phyloP scores from a whole-genome alignment of 345 rosid species.

The Pistacia integerrima region DNA sequence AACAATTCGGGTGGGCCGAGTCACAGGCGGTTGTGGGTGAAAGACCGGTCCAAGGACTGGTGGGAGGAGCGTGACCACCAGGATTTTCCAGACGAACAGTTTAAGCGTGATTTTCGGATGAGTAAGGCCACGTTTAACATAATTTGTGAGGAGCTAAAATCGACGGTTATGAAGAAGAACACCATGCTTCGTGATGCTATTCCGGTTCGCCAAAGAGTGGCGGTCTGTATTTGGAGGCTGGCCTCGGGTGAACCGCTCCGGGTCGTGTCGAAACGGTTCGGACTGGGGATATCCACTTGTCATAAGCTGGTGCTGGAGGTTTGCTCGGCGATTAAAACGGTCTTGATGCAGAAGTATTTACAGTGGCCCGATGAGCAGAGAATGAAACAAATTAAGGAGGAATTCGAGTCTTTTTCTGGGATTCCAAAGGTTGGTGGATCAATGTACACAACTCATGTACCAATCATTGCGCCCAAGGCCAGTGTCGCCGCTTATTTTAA shows the following conservation, averaged over 20 bases:
- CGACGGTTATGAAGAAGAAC: slow-evolving; percentile 80
- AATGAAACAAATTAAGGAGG: slow-evolving; percentile 38
- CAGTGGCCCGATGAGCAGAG: slow-evolving; percentile 66
- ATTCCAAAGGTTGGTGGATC: slow-evolving; percentile 73
- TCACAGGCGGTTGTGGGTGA: slow-evolving; percentile 80
- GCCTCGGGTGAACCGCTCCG: slow-evolving; percentile 86
- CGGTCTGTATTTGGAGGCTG: slow-evolving; percentile 87
- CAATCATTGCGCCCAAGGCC: slow-evolving; percentile 77
- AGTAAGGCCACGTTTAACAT: slow-evolving; percentile 71
- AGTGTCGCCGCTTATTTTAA: slow-evolving; percentile 74
- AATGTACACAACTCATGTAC: slow-evolving; percentile 82
- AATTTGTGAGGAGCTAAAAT: slow-evolving; percentile 72
- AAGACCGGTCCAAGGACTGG: slow-evolving; percentile 84
- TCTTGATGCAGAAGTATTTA: slow-evolving; percentile 67
- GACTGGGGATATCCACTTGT: slow-evolving; percentile 84
- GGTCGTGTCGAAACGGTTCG: slow-evolving; percentile 79
- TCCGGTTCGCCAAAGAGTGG: slow-evolving; percentile 86
- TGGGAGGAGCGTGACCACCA: slow-evolving; percentile 70
- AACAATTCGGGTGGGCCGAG: slow-evolving; percentile 8
- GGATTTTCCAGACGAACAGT: slow-evolving; percentile 71
- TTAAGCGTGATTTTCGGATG: slow-evolving; percentile 73
- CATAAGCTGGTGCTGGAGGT: slow-evolving; percentile 86
- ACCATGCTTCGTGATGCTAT: slow-evolving; percentile 86
- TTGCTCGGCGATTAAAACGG: slow-evolving; percentile 65
- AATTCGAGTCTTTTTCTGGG: slow-evolving; percentile 49